These are phyloP conservation scores for Chloris gayana DNA, from an alignment of 176 grass and related monocot genomes.

Conservation along the genomic window DNA sequence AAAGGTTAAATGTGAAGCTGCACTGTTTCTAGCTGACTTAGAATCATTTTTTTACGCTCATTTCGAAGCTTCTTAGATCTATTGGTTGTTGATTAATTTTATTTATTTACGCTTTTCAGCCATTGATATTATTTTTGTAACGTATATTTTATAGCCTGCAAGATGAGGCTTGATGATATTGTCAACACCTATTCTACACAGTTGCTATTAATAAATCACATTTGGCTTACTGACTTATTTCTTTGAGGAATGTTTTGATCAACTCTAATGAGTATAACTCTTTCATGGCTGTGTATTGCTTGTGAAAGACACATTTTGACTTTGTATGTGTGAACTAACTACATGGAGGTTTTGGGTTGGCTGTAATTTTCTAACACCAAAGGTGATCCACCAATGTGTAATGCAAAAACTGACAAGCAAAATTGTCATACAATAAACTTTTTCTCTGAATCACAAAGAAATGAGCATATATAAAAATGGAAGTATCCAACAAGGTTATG, in stretches of 20 bases:
- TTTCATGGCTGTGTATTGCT: not conserved
- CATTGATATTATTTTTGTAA: constrained; percentile 15
- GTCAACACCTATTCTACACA: not conserved
- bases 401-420: constrained; percentile 21
- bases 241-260: not conserved
- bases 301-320: not conserved
- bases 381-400: not conserved
- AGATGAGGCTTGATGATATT: constrained; percentile 15
- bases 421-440: not conserved
- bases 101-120: not conserved
- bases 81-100: constrained; percentile 9
- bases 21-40: not conserved
- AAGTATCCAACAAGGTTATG: not conserved
- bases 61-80: too few relatives aligned
- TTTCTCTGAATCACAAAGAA: not conserved
- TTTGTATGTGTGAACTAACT: not conserved
- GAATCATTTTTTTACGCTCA: too few relatives aligned
- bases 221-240: not conserved
- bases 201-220: not conserved
- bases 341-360: constrained; percentile 4
- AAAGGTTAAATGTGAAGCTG: not conserved
- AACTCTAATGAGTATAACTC: not conserved
- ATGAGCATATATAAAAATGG: constrained; percentile 15
- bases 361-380: not conserved
- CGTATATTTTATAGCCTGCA: not conserved